Evolutionary conservation across 2,329 filamentous ascomycete genomes (phyloP).

Genomic region (Fonsecaea pugnacius): DNA sequence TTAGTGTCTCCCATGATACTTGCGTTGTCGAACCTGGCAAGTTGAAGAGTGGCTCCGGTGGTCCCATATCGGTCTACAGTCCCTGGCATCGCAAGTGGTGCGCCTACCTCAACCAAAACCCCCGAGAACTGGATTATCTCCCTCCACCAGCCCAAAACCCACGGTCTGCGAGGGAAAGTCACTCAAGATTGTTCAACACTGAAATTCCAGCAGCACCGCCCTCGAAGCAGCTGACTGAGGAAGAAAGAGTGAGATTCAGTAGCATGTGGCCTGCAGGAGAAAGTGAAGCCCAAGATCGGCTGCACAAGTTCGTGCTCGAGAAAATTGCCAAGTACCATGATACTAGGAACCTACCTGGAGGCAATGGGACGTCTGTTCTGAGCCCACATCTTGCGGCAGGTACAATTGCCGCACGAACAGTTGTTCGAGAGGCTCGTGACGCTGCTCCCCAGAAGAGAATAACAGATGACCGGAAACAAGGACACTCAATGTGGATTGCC

Average conservation of each 20-base stretch:
- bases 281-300: constrained; percentile 67
- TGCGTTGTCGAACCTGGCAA: constrained; percentile 78
- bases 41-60: constrained; percentile 66
- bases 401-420: constrained; percentile 70
- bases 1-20: constrained; percentile 77
- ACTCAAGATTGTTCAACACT: constrained; percentile 62
- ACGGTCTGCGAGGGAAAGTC: constrained; percentile 51
- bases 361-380: constrained; percentile 67
- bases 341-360: constrained; percentile 67
- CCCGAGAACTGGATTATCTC: constrained; percentile 66
- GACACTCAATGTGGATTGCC: constrained; percentile 73
- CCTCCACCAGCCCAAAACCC: constrained; percentile 64
- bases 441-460: constrained; percentile 62
- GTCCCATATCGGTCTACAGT: constrained; percentile 80
- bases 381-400: constrained; percentile 74
- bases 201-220: constrained; percentile 65
- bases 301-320: constrained; percentile 70
- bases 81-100: constrained; percentile 84
- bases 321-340: constrained; percentile 66
- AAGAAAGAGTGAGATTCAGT: constrained; percentile 63
- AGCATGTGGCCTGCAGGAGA: constrained; percentile 76
- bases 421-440: constrained; percentile 66
- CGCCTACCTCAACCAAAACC: constrained; percentile 70
- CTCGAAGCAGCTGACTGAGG: constrained; percentile 64
- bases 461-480: constrained; percentile 36